These are phyloP conservation scores for Colletotrichum siamense DNA, from an alignment of 2,329 filamentous ascomycete species.

Conservation along the genomic window DNA sequence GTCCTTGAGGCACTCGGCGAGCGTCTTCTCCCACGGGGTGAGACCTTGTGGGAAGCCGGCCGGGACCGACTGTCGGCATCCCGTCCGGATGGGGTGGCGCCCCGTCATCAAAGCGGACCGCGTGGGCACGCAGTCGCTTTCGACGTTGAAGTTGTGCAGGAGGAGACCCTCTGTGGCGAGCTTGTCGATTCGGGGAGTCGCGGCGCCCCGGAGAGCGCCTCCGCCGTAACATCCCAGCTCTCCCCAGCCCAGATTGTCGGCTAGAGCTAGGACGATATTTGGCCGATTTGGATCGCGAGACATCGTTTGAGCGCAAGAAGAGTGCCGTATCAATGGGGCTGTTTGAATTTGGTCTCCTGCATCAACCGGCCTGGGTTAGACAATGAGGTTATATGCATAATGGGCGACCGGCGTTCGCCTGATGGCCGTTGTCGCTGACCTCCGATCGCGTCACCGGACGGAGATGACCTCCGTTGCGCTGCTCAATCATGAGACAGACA, in stretches of 20 bases:
- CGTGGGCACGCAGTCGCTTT: constrained; percentile 40
- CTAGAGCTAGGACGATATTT: constrained; percentile 37
- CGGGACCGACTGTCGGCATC: constrained; percentile 37
- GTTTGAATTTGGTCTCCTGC: not conserved
- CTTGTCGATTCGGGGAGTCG: constrained; percentile 37
- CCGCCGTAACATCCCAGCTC: constrained; percentile 40
- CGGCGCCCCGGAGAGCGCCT: constrained; percentile 35
- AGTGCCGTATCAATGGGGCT: not conserved
- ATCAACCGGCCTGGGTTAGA: rapidly evolving
- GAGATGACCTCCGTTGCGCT: not conserved
- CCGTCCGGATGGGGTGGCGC: constrained; percentile 38
- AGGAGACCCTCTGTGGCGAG: constrained; percentile 36
- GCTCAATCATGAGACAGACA: not conserved
- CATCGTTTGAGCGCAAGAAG: constrained; percentile 3
- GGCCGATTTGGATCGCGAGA: constrained; percentile 27
- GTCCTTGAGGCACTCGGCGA: constrained; percentile 34
- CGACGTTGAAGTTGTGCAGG: constrained; percentile 42
- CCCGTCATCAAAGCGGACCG: constrained; percentile 40
- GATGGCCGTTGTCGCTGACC: not conserved
- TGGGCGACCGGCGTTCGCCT: not conserved
- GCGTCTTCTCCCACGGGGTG: constrained; percentile 34
- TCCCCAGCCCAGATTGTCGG: constrained; percentile 43
- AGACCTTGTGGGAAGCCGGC: constrained; percentile 38
- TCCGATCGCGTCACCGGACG: not conserved
- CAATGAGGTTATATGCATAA: not conserved